These are phyloP conservation scores for Rhodosporidiobolus odoratus DNA, from an alignment of 768 basidiomycete species.

Conservation along the genomic window DNA sequence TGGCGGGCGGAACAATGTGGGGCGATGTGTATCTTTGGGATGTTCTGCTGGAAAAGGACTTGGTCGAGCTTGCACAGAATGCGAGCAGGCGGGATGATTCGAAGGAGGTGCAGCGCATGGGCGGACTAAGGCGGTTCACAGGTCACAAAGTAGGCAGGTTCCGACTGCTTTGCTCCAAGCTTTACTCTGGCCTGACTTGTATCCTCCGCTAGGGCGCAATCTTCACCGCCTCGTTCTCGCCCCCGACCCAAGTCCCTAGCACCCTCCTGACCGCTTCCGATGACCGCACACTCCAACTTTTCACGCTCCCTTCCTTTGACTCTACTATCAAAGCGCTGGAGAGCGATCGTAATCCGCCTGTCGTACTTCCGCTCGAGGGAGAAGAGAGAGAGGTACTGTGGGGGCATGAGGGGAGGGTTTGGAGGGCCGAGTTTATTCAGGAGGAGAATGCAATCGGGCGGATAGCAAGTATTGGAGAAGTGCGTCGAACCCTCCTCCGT, in stretches of 20 bases:
- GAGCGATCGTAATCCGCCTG: neutral
- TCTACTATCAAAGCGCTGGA: neutral
- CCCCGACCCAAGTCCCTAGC: neutral
- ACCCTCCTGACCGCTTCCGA: constrained; percentile 16
- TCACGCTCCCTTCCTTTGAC: neutral
- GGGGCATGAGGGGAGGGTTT: constrained; percentile 24
- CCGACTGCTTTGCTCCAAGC: no score
- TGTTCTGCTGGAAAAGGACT: neutral
- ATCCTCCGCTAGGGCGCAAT: constrained; percentile 13
- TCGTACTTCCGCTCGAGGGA: neutral
- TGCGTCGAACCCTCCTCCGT: neutral
- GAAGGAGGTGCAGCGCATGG: neutral
- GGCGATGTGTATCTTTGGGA: constrained; percentile 26
- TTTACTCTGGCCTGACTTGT: neutral
- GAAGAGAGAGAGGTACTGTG: constrained; percentile 1
- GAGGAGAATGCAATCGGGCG: neutral
- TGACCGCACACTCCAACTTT: constrained; percentile 25
- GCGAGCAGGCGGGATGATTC: neutral
- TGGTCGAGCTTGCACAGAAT: neutral
- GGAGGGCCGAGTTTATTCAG: constrained; percentile 13
- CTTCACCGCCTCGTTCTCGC: constrained; percentile 21
- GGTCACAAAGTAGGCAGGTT: constrained; percentile 24
- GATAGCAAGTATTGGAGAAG: constrained; percentile 3
- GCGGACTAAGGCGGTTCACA: neutral
- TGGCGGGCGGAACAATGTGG: constrained; percentile 22